Evolutionary conservation across 108 stramenopile species (phyloP).

Genomic region (Stephanodiscus minutulus): DNA sequence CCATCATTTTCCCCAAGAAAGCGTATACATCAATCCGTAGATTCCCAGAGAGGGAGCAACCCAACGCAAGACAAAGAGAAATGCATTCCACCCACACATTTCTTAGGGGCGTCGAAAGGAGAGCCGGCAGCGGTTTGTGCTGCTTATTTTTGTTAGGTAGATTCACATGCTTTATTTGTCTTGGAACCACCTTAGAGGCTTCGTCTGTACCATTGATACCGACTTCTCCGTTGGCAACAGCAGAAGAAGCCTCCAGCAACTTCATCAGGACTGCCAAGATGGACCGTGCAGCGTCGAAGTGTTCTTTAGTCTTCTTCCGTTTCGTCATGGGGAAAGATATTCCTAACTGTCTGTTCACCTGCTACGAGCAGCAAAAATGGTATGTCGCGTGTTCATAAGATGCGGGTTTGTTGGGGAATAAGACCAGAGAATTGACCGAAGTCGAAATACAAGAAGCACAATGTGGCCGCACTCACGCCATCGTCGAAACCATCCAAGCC

Average conservation of each 20-base stretch:
- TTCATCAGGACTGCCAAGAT: conserved; percentile 82
- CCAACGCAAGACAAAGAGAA: conserved; percentile 69
- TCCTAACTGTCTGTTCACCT: conserved; percentile 16
- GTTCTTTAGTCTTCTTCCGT: conserved; percentile 20
- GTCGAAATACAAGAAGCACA: neutral
- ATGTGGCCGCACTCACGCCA: conserved; percentile 17
- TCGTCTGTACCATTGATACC: conserved; percentile 5
- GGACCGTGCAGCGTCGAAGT: conserved; percentile 75
- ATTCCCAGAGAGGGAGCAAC: conserved; percentile 67
- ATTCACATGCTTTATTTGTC: conserved; percentile 9
- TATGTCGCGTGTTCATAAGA: neutral
- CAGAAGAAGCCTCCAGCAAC: conserved; percentile 71
- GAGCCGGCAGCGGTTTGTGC: conserved; percentile 60
- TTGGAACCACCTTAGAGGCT: conserved; percentile 8
- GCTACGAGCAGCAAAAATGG: neutral
- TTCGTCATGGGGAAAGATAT: conserved; percentile 17
- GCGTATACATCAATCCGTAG: conserved; percentile 63
- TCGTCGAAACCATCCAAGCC: conserved; percentile 10
- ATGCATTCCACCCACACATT: conserved; percentile 82
- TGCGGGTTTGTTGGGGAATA: neutral
- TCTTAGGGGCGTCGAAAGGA: conserved; percentile 73
- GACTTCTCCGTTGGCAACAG: conserved; percentile 32
- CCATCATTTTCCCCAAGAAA: conserved; percentile 75
- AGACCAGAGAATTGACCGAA: neutral
- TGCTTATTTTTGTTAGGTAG: conserved; percentile 30